Conservation (phyloP, 371 early-diverging fungal genomes). For the Dichotomocladium elegans region DNA sequence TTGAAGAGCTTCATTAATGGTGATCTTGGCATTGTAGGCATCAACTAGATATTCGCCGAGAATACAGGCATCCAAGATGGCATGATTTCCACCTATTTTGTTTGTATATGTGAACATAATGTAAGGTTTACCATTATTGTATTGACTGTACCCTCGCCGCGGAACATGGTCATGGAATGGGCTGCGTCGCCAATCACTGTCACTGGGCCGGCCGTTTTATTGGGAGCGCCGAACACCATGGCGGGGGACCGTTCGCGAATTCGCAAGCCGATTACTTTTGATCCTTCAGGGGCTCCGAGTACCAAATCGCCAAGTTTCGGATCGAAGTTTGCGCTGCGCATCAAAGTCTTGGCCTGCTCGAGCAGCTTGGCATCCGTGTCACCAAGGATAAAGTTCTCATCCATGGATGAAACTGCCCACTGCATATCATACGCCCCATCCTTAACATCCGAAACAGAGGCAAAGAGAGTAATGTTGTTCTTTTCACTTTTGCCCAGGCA, state of each 20-base stretch:
- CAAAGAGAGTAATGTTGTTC: too few species aligned
- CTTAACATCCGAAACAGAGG: not conserved
- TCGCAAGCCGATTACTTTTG: not conserved
- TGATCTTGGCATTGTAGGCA: conserved; percentile 8
- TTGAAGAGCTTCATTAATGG: conserved; percentile 13
- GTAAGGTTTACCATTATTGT: not conserved
- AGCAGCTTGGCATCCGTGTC: conserved; percentile 6
- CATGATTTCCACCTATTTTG: conserved; percentile 31
- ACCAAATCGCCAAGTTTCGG: not conserved
- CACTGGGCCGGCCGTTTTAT: conserved; percentile 3
- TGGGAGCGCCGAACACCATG: not conserved
- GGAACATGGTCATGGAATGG: conserved; percentile 17
- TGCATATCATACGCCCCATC: not conserved
- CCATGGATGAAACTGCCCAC: not conserved
- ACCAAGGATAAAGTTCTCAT: not conserved
- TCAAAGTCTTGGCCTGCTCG: conserved; percentile 6
- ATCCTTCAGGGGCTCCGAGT: not conserved
- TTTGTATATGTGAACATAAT: not conserved
- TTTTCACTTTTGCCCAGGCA: too few species aligned
- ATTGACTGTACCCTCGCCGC: conserved; percentile 16
- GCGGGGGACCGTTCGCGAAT: conserved; percentile 15
- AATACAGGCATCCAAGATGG: conserved; percentile 21
- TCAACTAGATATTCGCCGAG: conserved; percentile 13
- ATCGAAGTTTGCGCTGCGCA: not conserved
- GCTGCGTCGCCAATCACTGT: conserved; percentile 19